Evolutionary conservation across 257 asterid species (phyloP), one percentile per base, ranked within the genome.

Genomic region (Nicotiana paniculata): DNA sequence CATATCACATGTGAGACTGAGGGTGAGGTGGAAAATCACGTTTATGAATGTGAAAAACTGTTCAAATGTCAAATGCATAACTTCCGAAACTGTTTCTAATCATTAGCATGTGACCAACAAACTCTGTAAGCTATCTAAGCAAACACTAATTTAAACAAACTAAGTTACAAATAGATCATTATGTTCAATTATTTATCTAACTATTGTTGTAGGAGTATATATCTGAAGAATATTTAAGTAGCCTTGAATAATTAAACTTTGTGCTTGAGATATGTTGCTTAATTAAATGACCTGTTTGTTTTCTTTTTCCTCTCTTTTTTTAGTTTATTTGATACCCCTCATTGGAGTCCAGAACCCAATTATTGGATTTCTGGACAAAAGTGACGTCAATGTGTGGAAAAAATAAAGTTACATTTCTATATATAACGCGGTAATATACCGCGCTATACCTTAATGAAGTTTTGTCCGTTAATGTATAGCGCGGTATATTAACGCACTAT

Each of bases 21-120:
- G 35, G 26, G 9, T 37, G 67, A 37, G 72, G 82, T 79, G 72
- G 82, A 79, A 59, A 79, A 35, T 79, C 74, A 79, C 82, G 57
- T 79, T 61, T n/a, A 37, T 74, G 58, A 78, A 78, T 79, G 82
- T 74, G 79, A 48, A 43, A 69, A 70, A 21, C 24, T 70, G 58
- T 67, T 17, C 30, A 39, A 32, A 8, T 77, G 43, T 17, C 53
- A 39, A 32, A 8, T 77, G 43, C 72, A 30, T 15, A 78, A 78
- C 57, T 35, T 78, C 26, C n/a, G 3, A 78, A 77, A 58, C 11
- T 0, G 58, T 78, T 68, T 59, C 58, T 69, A 58, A 78, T 78
- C 81, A 78, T 78, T 78, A 1, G 37, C 81, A 58, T 62, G 68
- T 58, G 57, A 48, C 43, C 79, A 74, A 48, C 79, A 48, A 72